Evolutionary conservation across 108 stramenopile genomes (phyloP), one percentile per base, ranked within the genome.

Genomic region (Skeletonema costatum): DNA sequence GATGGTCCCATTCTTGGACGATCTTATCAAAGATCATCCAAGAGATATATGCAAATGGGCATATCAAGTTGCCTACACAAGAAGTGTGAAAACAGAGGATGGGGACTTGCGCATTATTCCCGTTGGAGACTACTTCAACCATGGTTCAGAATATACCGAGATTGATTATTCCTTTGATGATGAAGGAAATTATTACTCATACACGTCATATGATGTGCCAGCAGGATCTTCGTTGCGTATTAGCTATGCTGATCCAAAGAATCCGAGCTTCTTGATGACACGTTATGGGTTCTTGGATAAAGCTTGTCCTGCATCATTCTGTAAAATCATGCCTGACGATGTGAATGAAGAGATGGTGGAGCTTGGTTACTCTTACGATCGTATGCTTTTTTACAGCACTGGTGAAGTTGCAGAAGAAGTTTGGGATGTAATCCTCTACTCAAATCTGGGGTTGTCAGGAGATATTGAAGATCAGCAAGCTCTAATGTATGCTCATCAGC

Each of bases 211-310:
- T 46, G 87, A 87, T 66, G 78, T 87, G 8, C 81, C 81, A 1
- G 88, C 86, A 6, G 88, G 88, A 19, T 76, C 81, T 12, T 76
- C 80, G 16, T 62, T 88, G 48, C 48, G 86, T 48, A 75, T 88
- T 41, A 82, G 80, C 4, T 87, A 85, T 62, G 88, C 79, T 1
- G 77, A 83, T 61, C 84, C 86, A 0, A 78, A 80, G 11, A 86
- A 87, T 62, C 88, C 88, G 0, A 76, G 75, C 1, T 66, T 67
- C 31, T 75, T 89, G n/a, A 77, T 89, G 61, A 87, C 88, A 8
- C 46, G 77, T 38, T 87, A 89, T 61, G 88, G 88, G 32, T 89
- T 89, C 51, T 39, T 89, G 42, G 88, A 89, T 42, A 87, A 89
- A 35, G 48, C 74, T 13, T 76, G 82, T 14, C 83, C 85, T 1